phyloP scores from a whole-genome alignment of 305 asterid species.

The Fraxinus platypoda region DNA sequence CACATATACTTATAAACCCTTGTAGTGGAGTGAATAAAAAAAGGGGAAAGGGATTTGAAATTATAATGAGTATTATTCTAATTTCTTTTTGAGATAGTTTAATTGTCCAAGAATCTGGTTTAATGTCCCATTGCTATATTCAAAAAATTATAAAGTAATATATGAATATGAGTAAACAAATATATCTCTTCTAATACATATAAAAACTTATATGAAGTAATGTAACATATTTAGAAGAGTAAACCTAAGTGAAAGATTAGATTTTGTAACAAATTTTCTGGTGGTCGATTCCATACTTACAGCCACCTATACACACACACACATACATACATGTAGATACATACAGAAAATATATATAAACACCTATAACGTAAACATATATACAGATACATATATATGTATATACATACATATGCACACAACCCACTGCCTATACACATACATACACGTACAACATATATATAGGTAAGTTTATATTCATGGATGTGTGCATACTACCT shows the following conservation, averaged over 20 bases:
- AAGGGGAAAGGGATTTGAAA: background rate
- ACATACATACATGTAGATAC: too few relatives aligned
- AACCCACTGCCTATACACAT: background rate
- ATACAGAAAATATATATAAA: too few relatives aligned
- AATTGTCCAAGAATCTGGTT: background rate
- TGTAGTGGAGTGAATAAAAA: background rate
- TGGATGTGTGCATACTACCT: too few relatives aligned
- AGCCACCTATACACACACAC: too few relatives aligned
- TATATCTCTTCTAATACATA: background rate
- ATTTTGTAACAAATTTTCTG: too few relatives aligned
- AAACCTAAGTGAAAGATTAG: background rate
- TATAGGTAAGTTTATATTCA: background rate
- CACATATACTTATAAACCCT: background rate
- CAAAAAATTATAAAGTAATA: too few relatives aligned
- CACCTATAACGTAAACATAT: background rate
- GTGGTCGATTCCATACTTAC: too few relatives aligned
- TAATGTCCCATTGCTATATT: too few relatives aligned
- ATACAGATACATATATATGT: background rate
- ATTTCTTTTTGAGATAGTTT: background rate
- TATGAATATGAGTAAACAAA: background rate
- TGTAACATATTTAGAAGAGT: background rate
- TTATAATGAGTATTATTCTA: background rate
- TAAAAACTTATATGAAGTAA: background rate
- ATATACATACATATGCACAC: background rate
- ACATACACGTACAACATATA: background rate